Base-by-base conservation (phyloP, 1,284 basidiomycete species). In the Ceratobasidium papillatum region DNA sequence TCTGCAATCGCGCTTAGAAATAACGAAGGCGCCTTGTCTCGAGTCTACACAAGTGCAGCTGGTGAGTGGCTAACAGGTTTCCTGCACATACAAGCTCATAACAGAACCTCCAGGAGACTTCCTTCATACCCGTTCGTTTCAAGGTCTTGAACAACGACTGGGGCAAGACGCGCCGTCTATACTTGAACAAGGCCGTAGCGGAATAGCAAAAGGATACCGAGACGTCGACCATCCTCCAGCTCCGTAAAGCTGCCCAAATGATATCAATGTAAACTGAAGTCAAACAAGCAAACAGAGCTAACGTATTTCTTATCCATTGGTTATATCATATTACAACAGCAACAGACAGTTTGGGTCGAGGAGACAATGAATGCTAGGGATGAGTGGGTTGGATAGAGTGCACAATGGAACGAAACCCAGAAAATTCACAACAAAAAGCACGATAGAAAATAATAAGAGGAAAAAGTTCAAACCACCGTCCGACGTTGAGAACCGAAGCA, bases 121-220 rank as follows among this genome's bases (percentile, higher is more conserved):
- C 80, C 81, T 95, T 9, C 87, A 89, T 59, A 83, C 83, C 30
- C 86, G 96, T 34, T 89, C 88, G 0, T 99, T 93, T 84, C 89
- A 87, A 73, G 98, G 97, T 0, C 84, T 99, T 12, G 96, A 99
- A 77, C 85, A 88, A 34, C 86, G 93, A 11, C 80, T 92, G 17
- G 96, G 95, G 0, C 84, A 93, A 81, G 94, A 97, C 79, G 88
- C 86, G 9, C 95, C 96, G 0, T 89, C 92, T 76, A 80, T 90
- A 59, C 83, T 99, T 71, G 94, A 98, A 82, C 91, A 97, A 82
- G 97, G 95, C 0, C 85, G 94, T 74, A 93, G 87, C 77, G 97
- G 97, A 3, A 93, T 98, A 64, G 96, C 97, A 38, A 88, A 91
- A 77, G 94, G 93, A 3, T 99, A 99, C 81, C 84, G 86, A 17